These are phyloP conservation scores for Microbotryum silenes-acaulis DNA, from an alignment of 1,284 basidiomycete genomes.

Conservation along the genomic window DNA sequence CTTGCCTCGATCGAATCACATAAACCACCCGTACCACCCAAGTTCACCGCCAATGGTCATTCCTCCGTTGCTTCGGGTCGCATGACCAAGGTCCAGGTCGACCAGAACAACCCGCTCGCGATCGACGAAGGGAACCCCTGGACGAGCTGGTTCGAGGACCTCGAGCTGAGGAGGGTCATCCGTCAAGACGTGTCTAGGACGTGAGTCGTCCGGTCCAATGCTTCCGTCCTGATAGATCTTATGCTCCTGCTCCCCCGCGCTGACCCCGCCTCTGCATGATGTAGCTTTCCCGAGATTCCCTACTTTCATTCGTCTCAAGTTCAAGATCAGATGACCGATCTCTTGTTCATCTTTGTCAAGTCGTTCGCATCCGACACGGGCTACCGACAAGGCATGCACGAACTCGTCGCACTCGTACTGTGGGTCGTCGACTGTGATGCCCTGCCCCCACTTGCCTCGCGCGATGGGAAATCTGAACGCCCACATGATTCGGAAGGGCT, in stretches of 20 bases:
- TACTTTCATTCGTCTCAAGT: slow-evolving; percentile 72
- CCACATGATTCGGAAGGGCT: slow-evolving; percentile 7
- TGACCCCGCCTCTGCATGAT: background rate
- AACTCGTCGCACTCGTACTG: slow-evolving; percentile 75
- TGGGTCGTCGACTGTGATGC: slow-evolving; percentile 76
- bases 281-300: slow-evolving; percentile 76
- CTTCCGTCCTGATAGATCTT: too few species aligned
- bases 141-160: slow-evolving; percentile 79
- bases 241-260: background rate
- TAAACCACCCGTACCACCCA: background rate
- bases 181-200: slow-evolving; percentile 87
- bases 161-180: slow-evolving; percentile 78
- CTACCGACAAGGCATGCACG: slow-evolving; percentile 94
- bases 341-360: slow-evolving; percentile 71
- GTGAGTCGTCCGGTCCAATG: slow-evolving; percentile 45
- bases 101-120: slow-evolving; percentile 76
- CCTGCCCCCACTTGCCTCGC: slow-evolving; percentile 45
- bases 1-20: too few species aligned
- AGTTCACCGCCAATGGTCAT: background rate
- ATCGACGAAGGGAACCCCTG: slow-evolving; percentile 85
- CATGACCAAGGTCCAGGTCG: slow-evolving; percentile 40
- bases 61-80: background rate
- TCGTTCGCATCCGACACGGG: slow-evolving; percentile 64
- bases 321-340: slow-evolving; percentile 69
- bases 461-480: background rate